These are phyloP conservation scores for Tetraselmis chui DNA, from an alignment of 139 green algal species.

Conservation along the genomic window DNA sequence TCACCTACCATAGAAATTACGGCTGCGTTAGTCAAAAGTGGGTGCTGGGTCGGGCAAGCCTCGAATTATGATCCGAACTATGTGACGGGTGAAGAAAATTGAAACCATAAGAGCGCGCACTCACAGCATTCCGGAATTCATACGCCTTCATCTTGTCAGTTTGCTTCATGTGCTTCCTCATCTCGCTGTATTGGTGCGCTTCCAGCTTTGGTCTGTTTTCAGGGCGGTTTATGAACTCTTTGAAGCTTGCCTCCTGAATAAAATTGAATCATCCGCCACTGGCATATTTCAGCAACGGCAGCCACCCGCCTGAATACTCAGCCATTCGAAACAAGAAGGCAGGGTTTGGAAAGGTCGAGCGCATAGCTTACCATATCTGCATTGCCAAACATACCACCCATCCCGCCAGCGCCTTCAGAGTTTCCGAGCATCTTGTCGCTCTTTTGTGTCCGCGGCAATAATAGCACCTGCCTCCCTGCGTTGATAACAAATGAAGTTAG, in stretches of 20 bases:
- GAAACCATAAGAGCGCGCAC: too few species aligned
- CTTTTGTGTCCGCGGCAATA: too few species aligned
- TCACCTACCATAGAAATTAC: too few species aligned
- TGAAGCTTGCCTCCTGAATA: constrained; percentile 42
- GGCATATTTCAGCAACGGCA: background rate
- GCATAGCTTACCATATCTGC: background rate
- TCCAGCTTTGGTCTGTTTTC: constrained; percentile 51
- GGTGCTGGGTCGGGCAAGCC: too few species aligned
- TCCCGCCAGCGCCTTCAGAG: background rate
- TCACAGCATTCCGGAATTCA: constrained; percentile 40
- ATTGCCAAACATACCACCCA: background rate
- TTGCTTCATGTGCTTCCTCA: constrained; percentile 30
- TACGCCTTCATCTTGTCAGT: constrained; percentile 29
- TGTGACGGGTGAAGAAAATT: too few species aligned
- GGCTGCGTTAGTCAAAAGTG: too few species aligned
- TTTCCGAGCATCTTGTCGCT: background rate
- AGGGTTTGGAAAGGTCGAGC: background rate
- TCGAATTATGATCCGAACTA: too few species aligned
- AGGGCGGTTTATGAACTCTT: constrained; percentile 45
- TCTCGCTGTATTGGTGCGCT: constrained; percentile 46
- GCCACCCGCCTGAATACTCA: background rate
- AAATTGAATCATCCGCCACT: background rate
- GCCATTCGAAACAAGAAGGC: background rate
- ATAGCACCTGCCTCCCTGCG: too few species aligned
- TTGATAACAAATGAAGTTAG: too few species aligned